Base-by-base conservation (phyloP, 2,329 filamentous ascomycete genomes). In the Talaromyces sp. region DNA sequence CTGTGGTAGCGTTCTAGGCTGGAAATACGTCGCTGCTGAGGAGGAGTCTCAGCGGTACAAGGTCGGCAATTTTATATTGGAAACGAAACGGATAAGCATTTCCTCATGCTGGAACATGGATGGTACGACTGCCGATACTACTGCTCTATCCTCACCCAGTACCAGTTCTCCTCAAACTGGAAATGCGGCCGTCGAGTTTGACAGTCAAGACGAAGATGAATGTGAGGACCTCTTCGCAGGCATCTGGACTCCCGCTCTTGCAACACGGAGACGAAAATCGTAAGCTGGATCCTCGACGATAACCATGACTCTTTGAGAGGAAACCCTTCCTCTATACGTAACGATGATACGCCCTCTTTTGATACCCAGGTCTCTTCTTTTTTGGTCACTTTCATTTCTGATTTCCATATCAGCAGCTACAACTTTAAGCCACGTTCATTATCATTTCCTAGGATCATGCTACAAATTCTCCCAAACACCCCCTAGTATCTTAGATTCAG, bases 31-130 rank as follows among this genome's bases (percentile, higher is more conserved):
- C 27, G 78, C 80, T 22, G 85, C 85, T 0, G 84, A 85, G 62
- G 84, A 88, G 65, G 84, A 87, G 62, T 76, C 72, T 11, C 85
- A 88, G 72, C 76, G 80, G 60, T 88, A 88, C 68, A 88, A 88
- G 68, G 82, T 88, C 2, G 85, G 85, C n/a, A 88, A 87, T 69
- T 88, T 84, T 65, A 88, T 88, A 30, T 71, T 88, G 30, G 85
- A 88, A 71, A 86, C 84, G 51, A 84, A 81, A 71, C 75, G 81
- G 58, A 81, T 85, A 9, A 79, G 78, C 27, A 73, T 78, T 32
- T 75, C 75, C 17, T 76, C 78, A 19, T 79, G 73, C 22, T 88
- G 85, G 85, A 84, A 86, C 63, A 69, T 71, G 15, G 62, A 53
- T 52, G 55, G 51, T 15, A 62, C 68, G 17, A 65, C 67, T 13